These are phyloP conservation scores for Fraxinus cuspidata DNA, from an alignment of 257 asterid genomes.

Conservation along the genomic window DNA sequence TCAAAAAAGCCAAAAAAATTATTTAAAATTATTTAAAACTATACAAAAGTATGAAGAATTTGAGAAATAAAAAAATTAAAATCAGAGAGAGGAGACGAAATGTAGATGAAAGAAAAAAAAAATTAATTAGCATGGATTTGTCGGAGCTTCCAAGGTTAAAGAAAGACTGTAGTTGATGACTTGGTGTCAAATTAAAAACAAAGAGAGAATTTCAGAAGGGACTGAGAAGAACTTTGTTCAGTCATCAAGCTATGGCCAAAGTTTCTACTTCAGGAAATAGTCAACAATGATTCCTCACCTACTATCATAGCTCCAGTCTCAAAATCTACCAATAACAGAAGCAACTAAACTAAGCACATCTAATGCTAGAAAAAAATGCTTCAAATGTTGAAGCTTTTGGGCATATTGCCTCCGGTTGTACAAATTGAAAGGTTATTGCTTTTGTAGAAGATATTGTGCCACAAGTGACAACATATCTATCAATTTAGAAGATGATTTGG, in stretches of 20 bases:
- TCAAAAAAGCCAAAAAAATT: no score
- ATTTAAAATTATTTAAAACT: no score
- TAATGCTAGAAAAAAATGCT: background rate
- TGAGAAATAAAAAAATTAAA: no score
- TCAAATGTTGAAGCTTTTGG: background rate
- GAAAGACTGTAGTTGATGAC: no score
- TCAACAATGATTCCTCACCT: no score
- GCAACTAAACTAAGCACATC: background rate
- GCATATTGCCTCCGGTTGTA: background rate
- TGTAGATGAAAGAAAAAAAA: no score
- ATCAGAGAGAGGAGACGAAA: no score
- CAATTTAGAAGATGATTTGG: background rate
- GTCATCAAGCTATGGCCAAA: background rate
- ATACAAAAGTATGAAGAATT: no score
- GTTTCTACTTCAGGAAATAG: background rate
- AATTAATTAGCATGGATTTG: background rate
- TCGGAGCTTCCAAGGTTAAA: no score
- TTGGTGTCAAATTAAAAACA: background rate
- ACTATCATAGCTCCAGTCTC: background rate
- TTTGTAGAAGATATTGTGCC: background rate
- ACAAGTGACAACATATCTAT: background rate
- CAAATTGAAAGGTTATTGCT: background rate
- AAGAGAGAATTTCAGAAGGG: background rate
- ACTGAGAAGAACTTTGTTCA: background rate
- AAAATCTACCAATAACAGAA: background rate